phyloP scores from a whole-genome alignment of 805 yeast genomes.

The Candida rishiriensis region DNA sequence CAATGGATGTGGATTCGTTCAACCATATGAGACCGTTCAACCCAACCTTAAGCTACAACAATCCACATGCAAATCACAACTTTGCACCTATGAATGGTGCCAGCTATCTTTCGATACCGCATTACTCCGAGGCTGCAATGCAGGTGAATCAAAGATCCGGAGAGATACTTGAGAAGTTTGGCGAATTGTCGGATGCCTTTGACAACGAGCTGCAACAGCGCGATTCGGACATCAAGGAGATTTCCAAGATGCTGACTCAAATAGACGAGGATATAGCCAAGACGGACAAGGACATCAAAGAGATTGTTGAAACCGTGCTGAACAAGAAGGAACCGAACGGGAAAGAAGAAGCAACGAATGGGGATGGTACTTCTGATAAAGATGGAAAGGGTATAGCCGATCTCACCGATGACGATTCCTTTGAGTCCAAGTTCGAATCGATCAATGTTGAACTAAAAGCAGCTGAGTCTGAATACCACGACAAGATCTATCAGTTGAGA shows the following conservation, averaged over 20 bases:
- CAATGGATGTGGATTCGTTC: slow-evolving; percentile 19
- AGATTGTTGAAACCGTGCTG: slow-evolving; percentile 32
- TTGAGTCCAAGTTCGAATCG: slow-evolving; percentile 12
- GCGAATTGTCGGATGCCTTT: slow-evolving; percentile 46
- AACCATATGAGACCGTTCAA: slow-evolving; percentile 23
- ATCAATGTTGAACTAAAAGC: slow-evolving; percentile 13
- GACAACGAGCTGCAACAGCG: slow-evolving; percentile 45
- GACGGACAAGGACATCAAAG: slow-evolving; percentile 26
- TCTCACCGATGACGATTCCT: slow-evolving; percentile 21
- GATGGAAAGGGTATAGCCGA: slow-evolving; percentile 24
- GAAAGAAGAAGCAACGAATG: slow-evolving; percentile 22
- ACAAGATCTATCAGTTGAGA: slow-evolving; percentile 17
- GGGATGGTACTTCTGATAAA: slow-evolving; percentile 6
- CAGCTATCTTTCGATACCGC: slow-evolving; percentile 31
- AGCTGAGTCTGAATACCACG: slow-evolving; percentile 15
- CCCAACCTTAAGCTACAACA: slow-evolving; percentile 17
- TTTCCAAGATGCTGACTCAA: slow-evolving; percentile 23
- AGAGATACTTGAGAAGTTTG: slow-evolving; percentile 46
- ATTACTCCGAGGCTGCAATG: slow-evolving; percentile 50
- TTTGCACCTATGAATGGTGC: slow-evolving; percentile 16
- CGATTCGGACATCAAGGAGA: slow-evolving; percentile 32
- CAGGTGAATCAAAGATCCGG: slow-evolving; percentile 47
- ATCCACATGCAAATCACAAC: slow-evolving; percentile 11
- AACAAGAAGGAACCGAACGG: slow-evolving; percentile 21
- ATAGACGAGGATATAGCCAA: slow-evolving; percentile 31